Evolutionary conservation across 768 basidiomycete genomes (phyloP).

Genomic region (Calocybe gangraenosa): DNA sequence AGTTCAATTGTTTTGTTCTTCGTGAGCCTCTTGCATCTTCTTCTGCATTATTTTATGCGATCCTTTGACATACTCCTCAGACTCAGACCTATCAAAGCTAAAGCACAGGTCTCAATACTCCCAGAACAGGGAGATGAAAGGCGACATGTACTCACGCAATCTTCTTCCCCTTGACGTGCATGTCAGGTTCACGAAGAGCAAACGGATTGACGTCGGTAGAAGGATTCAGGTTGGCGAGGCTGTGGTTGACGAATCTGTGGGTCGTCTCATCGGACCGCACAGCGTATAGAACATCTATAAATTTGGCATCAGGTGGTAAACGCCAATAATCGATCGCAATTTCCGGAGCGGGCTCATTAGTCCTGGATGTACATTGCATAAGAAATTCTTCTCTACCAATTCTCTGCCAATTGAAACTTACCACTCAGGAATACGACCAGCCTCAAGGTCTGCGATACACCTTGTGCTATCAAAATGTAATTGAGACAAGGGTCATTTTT

Average conservation of each 20-base stretch:
- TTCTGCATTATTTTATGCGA: conserved; percentile 52
- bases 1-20: too few relatives aligned
- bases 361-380: conserved; percentile 33
- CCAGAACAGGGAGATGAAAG: neutral
- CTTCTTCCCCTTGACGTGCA: conserved; percentile 74
- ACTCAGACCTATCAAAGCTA: conserved; percentile 67
- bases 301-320: conserved; percentile 61
- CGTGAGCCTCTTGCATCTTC: conserved; percentile 12
- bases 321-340: conserved; percentile 98
- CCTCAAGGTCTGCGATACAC: conserved; percentile 80
- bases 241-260: conserved; percentile 95
- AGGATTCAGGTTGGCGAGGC: conserved; percentile 79
- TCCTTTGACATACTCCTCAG: conserved; percentile 59
- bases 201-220: conserved; percentile 85
- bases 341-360: conserved; percentile 67
- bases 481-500: conserved; percentile 2
- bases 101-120: conserved; percentile 9
- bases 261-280: conserved; percentile 92
- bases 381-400: neutral
- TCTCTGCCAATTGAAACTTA: conserved; percentile 24
- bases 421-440: conserved; percentile 81
- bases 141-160: conserved; percentile 51
- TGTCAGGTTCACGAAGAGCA: conserved; percentile 83
- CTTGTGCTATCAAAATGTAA: conserved; percentile 49
- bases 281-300: conserved; percentile 87